phyloP scores from a whole-genome alignment of 2,329 filamentous ascomycete species.

The Escovopsis weberi region DNA sequence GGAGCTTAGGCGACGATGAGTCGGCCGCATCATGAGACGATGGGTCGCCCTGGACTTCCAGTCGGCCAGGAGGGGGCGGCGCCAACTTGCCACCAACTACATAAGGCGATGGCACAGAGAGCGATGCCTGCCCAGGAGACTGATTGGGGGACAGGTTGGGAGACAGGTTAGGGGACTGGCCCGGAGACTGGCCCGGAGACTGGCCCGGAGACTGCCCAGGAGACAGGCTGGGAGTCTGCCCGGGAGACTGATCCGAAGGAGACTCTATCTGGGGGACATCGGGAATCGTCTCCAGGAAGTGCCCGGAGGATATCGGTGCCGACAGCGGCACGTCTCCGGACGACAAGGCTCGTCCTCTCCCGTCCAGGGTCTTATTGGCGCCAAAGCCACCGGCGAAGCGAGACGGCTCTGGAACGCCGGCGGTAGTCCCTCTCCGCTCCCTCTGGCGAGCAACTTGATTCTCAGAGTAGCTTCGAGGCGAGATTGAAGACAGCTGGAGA shows the following conservation, averaged over 20 bases:
- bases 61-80: conserved; percentile 21
- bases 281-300: neutral
- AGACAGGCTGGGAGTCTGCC: too few species aligned
- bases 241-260: neutral
- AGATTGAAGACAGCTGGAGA: conserved; percentile 54
- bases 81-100: conserved; percentile 27
- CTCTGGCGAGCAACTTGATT: conserved; percentile 12
- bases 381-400: conserved; percentile 2
- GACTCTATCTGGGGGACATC: neutral
- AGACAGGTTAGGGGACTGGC: too few species aligned
- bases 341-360: conserved; percentile 10
- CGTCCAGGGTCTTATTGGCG: conserved; percentile 3
- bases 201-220: too few species aligned
- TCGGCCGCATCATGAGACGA: neutral
- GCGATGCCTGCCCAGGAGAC: conserved; percentile 11
- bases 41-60: conserved; percentile 3
- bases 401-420: conserved; percentile 9
- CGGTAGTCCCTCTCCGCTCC: conserved; percentile 15
- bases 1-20: conserved; percentile 16
- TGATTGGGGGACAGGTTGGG: neutral
- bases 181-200: too few species aligned
- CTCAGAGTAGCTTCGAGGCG: conserved; percentile 40
- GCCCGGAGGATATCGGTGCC: conserved; percentile 1
- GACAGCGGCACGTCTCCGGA: conserved; percentile 4
- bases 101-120: conserved; percentile 18